phyloP scores from a whole-genome alignment of 305 asterid genomes.

The Rubia tinctorum region DNA sequence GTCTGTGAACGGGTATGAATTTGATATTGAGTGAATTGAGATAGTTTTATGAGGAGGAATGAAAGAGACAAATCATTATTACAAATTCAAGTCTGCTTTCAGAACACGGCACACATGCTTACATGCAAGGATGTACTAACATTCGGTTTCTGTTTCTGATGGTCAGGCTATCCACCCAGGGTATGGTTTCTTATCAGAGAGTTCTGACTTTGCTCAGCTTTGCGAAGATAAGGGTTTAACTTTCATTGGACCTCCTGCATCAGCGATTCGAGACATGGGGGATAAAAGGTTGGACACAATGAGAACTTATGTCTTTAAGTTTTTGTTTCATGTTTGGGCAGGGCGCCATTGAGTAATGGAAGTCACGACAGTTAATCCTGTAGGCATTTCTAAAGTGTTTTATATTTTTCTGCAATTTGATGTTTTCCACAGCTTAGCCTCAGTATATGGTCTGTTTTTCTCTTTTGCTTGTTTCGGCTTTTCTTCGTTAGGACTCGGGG shows the following conservation, averaged over 20 bases:
- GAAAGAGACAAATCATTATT: no score
- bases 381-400: neutral
- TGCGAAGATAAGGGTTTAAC: constrained; percentile 78
- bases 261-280: constrained; percentile 98
- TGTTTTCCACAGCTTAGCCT: neutral
- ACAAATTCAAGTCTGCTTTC: neutral
- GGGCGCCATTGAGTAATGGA: neutral
- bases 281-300: constrained; percentile 65
- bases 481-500: neutral
- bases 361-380: neutral
- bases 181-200: constrained; percentile 96
- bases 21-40: neutral
- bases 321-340: neutral
- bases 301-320: neutral
- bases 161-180: constrained; percentile 99
- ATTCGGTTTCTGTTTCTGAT: constrained; percentile 28
- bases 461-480: neutral
- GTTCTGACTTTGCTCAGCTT: constrained; percentile 87
- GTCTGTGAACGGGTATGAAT: neutral
- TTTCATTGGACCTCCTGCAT: constrained; percentile 95
- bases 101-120: neutral
- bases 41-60: neutral
- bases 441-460: no score
- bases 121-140: neutral
- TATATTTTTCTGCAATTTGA: no score